Evolutionary conservation across 2,329 filamentous ascomycete species (phyloP), one percentile per base, ranked within the genome.

Genomic region (Mollisiaceae sp.): DNA sequence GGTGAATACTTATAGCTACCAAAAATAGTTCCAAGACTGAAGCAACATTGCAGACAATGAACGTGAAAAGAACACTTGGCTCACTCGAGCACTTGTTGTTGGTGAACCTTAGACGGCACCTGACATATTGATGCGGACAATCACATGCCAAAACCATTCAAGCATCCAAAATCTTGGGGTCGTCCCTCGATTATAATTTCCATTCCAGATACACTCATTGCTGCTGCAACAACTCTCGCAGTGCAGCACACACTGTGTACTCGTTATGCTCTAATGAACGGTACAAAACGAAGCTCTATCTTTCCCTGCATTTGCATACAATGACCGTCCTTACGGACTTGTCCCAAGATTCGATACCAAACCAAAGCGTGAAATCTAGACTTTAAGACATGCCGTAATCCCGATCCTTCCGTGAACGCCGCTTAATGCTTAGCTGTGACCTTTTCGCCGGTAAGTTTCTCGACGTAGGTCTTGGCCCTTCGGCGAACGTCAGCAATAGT

Each of bases 371-470:
- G 50, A 54, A 27, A 54, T 54, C 50, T 54, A 54, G 50, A 65
- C 45, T 66, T 36, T 52, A 50, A 50, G n/a, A n/a, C 55, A 54
- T 59, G 38, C 38, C 22, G 41, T 56, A 36, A 64, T 62, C 58
- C 15, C 1, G 20, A 35, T 54, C n/a, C 4, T 47, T 18, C 56
- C 57, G 39, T 65, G 60, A 75, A 73, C 79, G 77, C 77, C 78
- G 72, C 75, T 79, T 87, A 90, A 84, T 90, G 87, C 84, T 90
- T 90, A 75, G 86, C 86, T 70, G 87, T 87, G 74, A 88, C 86
- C 75, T 78, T 73, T 32, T 90, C 87, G 67, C 87, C 87, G 58
- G 87, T 90, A 77, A 89, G 67, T 78, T 86, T 86, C 79, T 90
- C 87, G 69, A 90, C 86, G 71, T 89, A 89, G 63, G 81, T 82